Evolutionary conservation across 495 filamentous ascomycete genomes (phyloP), one percentile per base, ranked within the genome.

Genomic region (Neurospora sublineolata): DNA sequence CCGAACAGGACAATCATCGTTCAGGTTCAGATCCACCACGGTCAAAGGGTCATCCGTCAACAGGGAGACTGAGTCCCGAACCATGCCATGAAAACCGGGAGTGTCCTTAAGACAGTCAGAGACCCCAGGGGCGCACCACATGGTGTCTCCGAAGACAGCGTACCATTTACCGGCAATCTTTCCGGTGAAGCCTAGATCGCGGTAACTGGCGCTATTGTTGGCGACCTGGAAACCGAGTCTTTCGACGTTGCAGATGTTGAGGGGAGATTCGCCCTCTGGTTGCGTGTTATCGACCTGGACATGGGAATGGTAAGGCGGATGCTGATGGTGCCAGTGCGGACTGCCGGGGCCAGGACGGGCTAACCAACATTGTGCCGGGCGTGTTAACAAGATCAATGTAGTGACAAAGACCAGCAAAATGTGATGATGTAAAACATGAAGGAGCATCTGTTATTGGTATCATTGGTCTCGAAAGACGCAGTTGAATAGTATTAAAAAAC

Each of bases 101-200:
- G 71, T 60, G 52, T 82, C 76, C 3, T 70, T 18, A 3, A 67
- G 44, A 14, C 74, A 69, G 69, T 81, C 75, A 5, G 75, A 78
- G 4, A 82, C 76, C 3, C 77, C 78, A 1, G 77, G 52, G 1
- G 73, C 74, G 69, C 80, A 80, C 78, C 79, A 83, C 12, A 79
- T 69, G 9, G 80, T 81, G 70, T 83, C 81, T 14, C 78, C 81
- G 27, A 72, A 83, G 14, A 83, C 64, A 41, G 77, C 76, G 58
- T 81, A 83, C 80, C 80, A 83, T 68, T 77, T 75, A 3, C 80
- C 76, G 1, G 73, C 71, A 1, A 83, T 44, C n/a, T 76, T 60
- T 14, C 80, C 82, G 0, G 81, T 77, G 75, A 82, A 83, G 30
- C 82, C 82, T n/a, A 83, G 76, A 70, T 82, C 82, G 20, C 81